A percentile compares a stretch with the other conserved stretches of the same genome.
Evolutionary conservation across 2,329 filamentous ascomycete genomes (phyloP).

Genomic region (Fusarium redolens): DNA sequence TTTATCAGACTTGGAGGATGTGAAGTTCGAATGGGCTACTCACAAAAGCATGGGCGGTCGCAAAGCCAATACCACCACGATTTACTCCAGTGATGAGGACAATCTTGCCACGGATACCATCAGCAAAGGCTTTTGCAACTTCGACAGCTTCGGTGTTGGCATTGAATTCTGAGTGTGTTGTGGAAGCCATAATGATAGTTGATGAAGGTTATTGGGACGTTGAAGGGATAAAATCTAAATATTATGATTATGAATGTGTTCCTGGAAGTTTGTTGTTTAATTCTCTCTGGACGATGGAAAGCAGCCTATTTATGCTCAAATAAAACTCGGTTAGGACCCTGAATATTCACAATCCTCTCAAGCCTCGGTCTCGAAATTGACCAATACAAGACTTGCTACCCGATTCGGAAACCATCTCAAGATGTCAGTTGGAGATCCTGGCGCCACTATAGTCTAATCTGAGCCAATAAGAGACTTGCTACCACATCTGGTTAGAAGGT

Average conservation of each 20-base stretch:
- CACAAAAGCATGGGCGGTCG: conserved; percentile 2
- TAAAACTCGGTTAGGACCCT: not conserved
- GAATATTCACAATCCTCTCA: not conserved
- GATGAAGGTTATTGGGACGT: accelerated
- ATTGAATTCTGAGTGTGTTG: conserved; percentile 1
- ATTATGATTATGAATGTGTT: not conserved
- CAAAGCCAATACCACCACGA: not conserved
- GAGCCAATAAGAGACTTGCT: conserved; percentile 17
- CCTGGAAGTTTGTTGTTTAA: not conserved
- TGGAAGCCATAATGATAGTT: conserved; percentile 1
- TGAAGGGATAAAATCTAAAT: no score
- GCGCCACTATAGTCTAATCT: not conserved
- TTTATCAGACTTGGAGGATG: not conserved
- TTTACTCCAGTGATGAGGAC: conserved; percentile 8
- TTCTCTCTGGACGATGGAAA: accelerated
- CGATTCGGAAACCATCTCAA: not conserved
- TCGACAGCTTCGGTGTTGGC: not conserved
- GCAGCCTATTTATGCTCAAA: not conserved
- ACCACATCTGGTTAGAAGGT: not conserved
- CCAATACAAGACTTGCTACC: conserved; percentile 23
- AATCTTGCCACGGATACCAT: not conserved
- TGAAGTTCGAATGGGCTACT: not conserved
- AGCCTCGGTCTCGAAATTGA: accelerated
- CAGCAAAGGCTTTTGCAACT: not conserved
- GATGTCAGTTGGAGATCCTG: not conserved